Evolutionary conservation across 345 rosid species (phyloP).

Genomic region (Arabidopsis suecica): DNA sequence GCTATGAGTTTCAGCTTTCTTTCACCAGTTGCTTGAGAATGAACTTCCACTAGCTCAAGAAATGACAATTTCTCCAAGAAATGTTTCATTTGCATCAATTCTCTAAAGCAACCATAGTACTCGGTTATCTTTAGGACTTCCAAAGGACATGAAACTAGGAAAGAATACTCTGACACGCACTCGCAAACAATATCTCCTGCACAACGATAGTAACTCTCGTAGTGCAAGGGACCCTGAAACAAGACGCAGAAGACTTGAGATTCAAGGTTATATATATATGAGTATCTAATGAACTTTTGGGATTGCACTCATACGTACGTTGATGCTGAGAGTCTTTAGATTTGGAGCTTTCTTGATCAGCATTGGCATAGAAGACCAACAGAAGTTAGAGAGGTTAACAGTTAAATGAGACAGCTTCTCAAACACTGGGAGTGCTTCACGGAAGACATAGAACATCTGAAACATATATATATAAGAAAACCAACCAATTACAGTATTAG

Average conservation of each 20-base stretch:
- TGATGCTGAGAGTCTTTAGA: background rate
- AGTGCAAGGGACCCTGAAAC: conserved; percentile 5
- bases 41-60: background rate
- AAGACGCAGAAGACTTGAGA: background rate
- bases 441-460: conserved; percentile 3
- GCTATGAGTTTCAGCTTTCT: background rate
- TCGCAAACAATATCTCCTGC: background rate
- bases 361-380: background rate
- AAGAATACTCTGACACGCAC: background rate
- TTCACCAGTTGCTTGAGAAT: background rate
- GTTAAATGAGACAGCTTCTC: background rate
- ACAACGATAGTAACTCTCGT: background rate
- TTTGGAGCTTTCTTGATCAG: background rate
- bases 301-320: background rate
- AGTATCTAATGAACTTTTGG: background rate
- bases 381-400: background rate
- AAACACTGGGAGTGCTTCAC: conserved; percentile 10
- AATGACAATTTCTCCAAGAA: background rate
- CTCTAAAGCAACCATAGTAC: background rate
- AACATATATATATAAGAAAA: background rate
- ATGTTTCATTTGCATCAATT: conserved; percentile 3
- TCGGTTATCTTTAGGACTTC: background rate
- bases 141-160: background rate
- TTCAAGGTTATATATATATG: background rate
- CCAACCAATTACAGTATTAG: background rate